Base-by-base conservation (phyloP, 257 asterid genomes). In the Nicotiana tabacum region DNA sequence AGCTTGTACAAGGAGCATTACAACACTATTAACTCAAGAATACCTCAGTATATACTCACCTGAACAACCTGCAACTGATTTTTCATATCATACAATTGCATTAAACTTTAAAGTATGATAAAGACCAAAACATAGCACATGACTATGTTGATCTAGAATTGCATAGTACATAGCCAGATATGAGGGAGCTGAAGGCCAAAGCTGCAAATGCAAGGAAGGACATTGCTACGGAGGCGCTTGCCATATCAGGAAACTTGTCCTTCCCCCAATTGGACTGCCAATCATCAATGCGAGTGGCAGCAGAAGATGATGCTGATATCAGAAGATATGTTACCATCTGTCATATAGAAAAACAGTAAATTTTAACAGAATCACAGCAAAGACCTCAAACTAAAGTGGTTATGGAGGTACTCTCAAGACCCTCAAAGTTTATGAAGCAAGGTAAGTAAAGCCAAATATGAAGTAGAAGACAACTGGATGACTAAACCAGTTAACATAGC, bases 271-370 rank as follows among this genome's bases (percentile, higher is more conserved):
- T 92, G 15, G 84, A 85, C 81, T 89, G 88, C 99, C 98, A 95
- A 86, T 93, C 97, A 9, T 91, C 93, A 5, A 93, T 83, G 67
- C 97, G 90, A 16, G 92, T 90, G 10, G 93, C 82, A n/a, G 97
- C 93, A 6, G 98, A 92, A 46, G 99, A 95, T 76, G 99, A 93
- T n/a, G 99, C 97, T 0, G 99, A 95, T 84, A 95, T 87, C 81
- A 95, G 94, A 86, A 95, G 95, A 90, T 95, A 95, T 33, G 98
- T 87, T 18, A 95, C 87, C 76, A 91, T 81, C 99, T 93, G 97
- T 70, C 61, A 68, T 80, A 64, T 80, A 79, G 80, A 84, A 67
- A 33, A 61, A 81, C 30, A 46, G 29, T 62, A 13, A 8, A 32
- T 15, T 13, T 12, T 32, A 81, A 32, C 3, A 72, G 8, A 18